Conservation (phyloP, 75 land plant genomes). For the Gnetum montanum region DNA sequence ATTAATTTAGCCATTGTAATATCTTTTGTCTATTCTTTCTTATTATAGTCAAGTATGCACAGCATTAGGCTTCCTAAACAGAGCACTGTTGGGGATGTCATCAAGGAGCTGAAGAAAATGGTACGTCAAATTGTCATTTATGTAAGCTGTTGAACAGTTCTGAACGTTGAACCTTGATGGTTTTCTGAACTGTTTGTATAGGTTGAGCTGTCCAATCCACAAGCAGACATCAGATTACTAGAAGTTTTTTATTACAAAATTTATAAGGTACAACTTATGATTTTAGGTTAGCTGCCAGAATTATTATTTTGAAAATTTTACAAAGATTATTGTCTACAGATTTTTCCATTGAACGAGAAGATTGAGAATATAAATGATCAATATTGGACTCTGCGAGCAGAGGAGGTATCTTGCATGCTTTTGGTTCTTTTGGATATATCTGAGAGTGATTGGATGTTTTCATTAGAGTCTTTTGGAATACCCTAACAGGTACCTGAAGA, state of each 20-base stretch:
- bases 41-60: slow-evolving; percentile 28
- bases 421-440: background rate
- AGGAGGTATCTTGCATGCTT: slow-evolving; percentile 6
- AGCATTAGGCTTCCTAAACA: slow-evolving; percentile 40
- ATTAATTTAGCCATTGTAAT: no score
- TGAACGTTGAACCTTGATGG: slow-evolving; percentile 4
- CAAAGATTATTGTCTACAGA: slow-evolving; percentile 18
- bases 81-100: slow-evolving; percentile 48
- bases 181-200: slow-evolving; percentile 15
- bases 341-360: slow-evolving; percentile 24
- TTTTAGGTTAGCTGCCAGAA: no score
- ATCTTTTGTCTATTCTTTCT: no score
- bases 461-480: background rate
- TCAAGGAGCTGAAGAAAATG: slow-evolving; percentile 41
- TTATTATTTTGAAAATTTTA: no score
- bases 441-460: no score
- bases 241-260: slow-evolving; percentile 98
- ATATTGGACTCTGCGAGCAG: slow-evolving; percentile 26
- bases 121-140: background rate
- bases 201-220: slow-evolving; percentile 89
- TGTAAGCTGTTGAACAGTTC: background rate
- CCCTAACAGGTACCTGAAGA: slow-evolving; percentile 22
- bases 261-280: slow-evolving; percentile 63
- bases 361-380: slow-evolving; percentile 31
- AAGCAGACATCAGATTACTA: slow-evolving; percentile 89